Evolutionary conservation across 2,329 filamentous ascomycete genomes (phyloP).

Genomic region (Bimuria novae-zelandiae): DNA sequence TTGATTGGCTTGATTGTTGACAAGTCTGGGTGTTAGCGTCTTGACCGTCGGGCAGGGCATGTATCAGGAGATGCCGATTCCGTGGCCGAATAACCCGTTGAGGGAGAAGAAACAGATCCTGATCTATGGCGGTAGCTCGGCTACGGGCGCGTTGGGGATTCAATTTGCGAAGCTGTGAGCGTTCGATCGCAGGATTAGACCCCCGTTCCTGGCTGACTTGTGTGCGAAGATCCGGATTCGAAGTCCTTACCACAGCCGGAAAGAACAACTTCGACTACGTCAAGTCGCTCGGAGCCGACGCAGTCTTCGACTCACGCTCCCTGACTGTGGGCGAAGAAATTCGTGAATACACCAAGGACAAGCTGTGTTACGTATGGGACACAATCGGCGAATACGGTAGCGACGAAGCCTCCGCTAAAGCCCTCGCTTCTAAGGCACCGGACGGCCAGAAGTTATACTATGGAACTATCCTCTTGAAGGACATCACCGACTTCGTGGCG

Average conservation of each 20-base stretch:
- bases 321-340: constrained; percentile 53
- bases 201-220: too few species aligned
- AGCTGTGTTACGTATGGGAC: constrained; percentile 54
- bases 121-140: constrained; percentile 58
- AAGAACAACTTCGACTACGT: constrained; percentile 56
- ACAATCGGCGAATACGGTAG: constrained; percentile 46
- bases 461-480: constrained; percentile 44
- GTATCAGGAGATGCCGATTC: constrained; percentile 51
- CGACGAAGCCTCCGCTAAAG: constrained; percentile 23
- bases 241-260: constrained; percentile 54
- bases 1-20: too few species aligned
- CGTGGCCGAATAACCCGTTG: constrained; percentile 51
- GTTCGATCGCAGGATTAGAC: too few species aligned
- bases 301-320: constrained; percentile 57
- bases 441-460: constrained; percentile 14
- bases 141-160: constrained; percentile 56
- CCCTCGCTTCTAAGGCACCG: constrained; percentile 23
- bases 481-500: too few species aligned
- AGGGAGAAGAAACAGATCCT: constrained; percentile 47
- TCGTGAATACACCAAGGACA: constrained; percentile 50
- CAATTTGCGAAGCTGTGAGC: constrained; percentile 52
- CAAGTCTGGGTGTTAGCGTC: constrained; percentile 58
- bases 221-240: constrained; percentile 39
- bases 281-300: constrained; percentile 53
- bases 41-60: constrained; percentile 57